Evolutionary conservation across 345 rosid species (phyloP).

Genomic region (Eucalyptus albens): DNA sequence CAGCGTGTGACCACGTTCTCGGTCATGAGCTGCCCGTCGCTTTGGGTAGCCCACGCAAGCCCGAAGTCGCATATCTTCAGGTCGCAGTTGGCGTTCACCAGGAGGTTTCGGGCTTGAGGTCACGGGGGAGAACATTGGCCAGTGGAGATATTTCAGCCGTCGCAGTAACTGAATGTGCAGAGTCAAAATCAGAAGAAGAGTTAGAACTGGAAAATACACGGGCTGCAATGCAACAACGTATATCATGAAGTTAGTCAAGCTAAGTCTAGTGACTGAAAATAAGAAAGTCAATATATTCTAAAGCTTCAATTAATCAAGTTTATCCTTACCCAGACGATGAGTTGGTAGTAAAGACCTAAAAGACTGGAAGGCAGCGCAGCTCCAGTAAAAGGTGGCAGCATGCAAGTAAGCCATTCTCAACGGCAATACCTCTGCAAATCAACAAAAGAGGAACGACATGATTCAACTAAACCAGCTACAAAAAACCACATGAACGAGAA

Average conservation of each 20-base stretch:
- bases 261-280: accelerated
- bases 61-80: slow-evolving; percentile 86
- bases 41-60: not conserved
- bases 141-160: slow-evolving; percentile 85
- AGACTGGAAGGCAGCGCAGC: not conserved
- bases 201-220: not conserved
- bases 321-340: not conserved
- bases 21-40: too few relatives aligned
- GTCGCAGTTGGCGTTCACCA: slow-evolving; percentile 67
- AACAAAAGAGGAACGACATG: not conserved
- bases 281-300: not conserved
- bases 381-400: not conserved
- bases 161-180: slow-evolving; percentile 37
- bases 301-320: not conserved
- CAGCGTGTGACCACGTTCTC: too few relatives aligned
- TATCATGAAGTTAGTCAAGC: too few relatives aligned
- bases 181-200: not conserved
- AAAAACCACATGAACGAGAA: not conserved
- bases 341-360: not conserved
- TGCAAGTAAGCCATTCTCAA: not conserved
- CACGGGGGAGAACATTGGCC: slow-evolving; percentile 79
- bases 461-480: not conserved
- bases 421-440: not conserved
- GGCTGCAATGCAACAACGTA: too few relatives aligned
- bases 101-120: slow-evolving; percentile 82